Evolutionary conservation across 441 rosid species (phyloP), one percentile per base, ranked within the genome.

Genomic region (Breynia disticha): DNA sequence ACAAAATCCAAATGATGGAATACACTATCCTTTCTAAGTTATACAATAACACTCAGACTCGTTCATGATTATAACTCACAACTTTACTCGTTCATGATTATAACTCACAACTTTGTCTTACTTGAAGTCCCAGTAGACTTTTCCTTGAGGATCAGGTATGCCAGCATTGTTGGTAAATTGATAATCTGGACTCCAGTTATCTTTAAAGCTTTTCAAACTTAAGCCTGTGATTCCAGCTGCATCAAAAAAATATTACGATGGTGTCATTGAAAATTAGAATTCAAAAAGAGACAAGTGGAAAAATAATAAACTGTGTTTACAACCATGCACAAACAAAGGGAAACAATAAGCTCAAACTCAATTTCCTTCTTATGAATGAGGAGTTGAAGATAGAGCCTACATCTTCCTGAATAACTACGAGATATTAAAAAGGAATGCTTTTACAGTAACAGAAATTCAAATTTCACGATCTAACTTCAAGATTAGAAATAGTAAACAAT

Each of bases 171-270:
- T 91, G 43, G 98, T 91, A 55, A 79, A 75, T 68, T 81, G 85
- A 71, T 91, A 91, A 57, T 80, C 86, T 41, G 97, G 68, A 67
- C 78, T 56, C 98, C 97, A 88, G 72, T 88, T 93, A 56, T 93
- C 81, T 77, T 71, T 81, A 59, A 93, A 79, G 68, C 91, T 84
- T 69, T 72, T 65, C 66, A 75, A 62, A 48, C 95, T 76, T 79
- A 88, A 72, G 53, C 95, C 95, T 19, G 88, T 80, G 43, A 93
- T 64, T 65, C 91, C 98, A 71, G 68, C 97, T 86, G 87, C 37
- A 69, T 58, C 58, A 75, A 76, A 50, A 52, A n/a, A n/a, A n/a
- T n/a, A 69, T 58, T 50, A 52, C 46, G 44, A 28, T 14, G 42
- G 47, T 16, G 58, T 20, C 22, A 35, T 15, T n/a, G 46, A 52